Evolutionary conservation across 352 stramenopile species (phyloP).

Genomic region (Phytophthora constricta): DNA sequence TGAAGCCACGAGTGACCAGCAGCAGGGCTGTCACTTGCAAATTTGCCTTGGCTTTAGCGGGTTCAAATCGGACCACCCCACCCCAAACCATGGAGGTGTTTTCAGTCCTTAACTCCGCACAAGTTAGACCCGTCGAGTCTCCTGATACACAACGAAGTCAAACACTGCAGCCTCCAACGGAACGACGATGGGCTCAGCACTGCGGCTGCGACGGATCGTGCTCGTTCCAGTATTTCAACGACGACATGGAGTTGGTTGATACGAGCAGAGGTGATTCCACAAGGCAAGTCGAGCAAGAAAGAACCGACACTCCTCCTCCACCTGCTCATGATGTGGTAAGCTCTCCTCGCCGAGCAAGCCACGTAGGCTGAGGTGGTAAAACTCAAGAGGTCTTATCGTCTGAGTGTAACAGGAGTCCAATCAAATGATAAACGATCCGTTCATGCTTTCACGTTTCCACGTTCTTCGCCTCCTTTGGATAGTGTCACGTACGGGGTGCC

Average conservation of each 20-base stretch:
- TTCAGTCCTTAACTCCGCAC: neutral
- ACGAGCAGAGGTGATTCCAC: neutral
- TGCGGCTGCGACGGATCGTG: slow-evolving; percentile 37
- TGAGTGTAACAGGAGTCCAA: no score
- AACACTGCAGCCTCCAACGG: neutral
- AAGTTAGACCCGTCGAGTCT: neutral
- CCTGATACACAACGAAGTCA: neutral
- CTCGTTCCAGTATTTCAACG: slow-evolving; percentile 28
- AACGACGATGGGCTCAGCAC: slow-evolving; percentile 23
- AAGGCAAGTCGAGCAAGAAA: neutral
- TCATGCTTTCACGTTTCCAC: no score
- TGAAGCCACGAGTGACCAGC: neutral
- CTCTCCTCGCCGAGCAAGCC: no score
- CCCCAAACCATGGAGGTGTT: slow-evolving; percentile 9
- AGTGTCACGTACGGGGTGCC: no score
- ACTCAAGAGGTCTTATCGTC: no score
- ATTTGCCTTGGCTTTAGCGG: slow-evolving; percentile 8
- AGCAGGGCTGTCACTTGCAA: slow-evolving; percentile 23
- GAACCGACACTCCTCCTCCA: slow-evolving; percentile 20
- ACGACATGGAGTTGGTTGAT: slow-evolving; percentile 37
- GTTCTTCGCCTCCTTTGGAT: no score
- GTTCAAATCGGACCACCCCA: slow-evolving; percentile 4
- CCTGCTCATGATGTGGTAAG: slow-evolving; percentile 30
- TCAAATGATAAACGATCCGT: no score
- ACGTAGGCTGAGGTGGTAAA: no score